Evolutionary conservation across 805 yeast genomes (phyloP), one percentile per base, ranked within the genome.

Genomic region (Peterozyma toletana): DNA sequence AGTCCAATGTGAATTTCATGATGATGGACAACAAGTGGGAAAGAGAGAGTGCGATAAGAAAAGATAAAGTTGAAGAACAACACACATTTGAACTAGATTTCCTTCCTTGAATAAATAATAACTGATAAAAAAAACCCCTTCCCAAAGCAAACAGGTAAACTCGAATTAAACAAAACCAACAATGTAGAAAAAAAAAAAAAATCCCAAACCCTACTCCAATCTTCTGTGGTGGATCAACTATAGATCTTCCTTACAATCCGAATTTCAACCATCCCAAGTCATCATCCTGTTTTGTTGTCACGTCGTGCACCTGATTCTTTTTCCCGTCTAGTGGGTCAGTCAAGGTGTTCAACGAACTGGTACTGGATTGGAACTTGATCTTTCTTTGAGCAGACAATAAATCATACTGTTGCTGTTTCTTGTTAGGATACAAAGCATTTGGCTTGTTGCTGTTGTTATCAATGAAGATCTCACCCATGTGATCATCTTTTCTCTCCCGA

Each of bases 201-300:
- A 21, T 7, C 27, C 27, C 27, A 21, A 21, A 21, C 4, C 27
- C 7, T 21, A 7, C 7, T 21, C 27, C 27, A 21, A 7, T 21
- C 4, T 21, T 21, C 27, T 21, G 27, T 21, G 27, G 7, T 21
- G n/a, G n/a, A n/a, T 21, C 7, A 7, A 21, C 27, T 21, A 4
- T 5, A 21, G 4, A 7, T 21, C 27, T 21, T 21, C 27, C 27
- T 49, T 41, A 58, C 14, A 57, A 53, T 36, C 58, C 62, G 46
- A 63, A 62, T 39, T 63, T 62, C 34, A 64, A 48, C 68, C 68
- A 64, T 45, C 61, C 65, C 62, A 65, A 62, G 41, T 64, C 67
- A 5, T 59, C 60, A 10, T 55, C 57, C 29, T 58, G 42, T 2
- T 62, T 65, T 41, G 64, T 63, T 39, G 40, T 40, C 37, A 44